These are phyloP conservation scores for Apiospora saccharicola DNA, from an alignment of 2,329 filamentous ascomycete genomes.

Conservation along the genomic window DNA sequence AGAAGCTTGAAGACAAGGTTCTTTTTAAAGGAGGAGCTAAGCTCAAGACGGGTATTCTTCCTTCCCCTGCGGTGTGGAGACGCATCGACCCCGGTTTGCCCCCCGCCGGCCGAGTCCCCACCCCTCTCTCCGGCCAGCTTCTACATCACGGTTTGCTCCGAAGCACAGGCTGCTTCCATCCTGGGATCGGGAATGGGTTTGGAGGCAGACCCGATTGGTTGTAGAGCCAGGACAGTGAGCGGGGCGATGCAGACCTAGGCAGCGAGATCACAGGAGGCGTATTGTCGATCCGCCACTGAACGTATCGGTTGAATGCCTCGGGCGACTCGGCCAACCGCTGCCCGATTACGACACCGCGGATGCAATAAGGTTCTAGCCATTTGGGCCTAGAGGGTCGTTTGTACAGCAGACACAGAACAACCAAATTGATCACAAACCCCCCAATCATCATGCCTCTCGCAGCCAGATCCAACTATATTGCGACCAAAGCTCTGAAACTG, in stretches of 20 bases:
- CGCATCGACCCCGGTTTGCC: background rate
- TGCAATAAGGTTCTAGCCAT: background rate
- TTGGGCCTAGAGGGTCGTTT: background rate
- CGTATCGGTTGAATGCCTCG: background rate
- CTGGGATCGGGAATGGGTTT: too few relatives aligned
- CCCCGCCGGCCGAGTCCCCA: background rate
- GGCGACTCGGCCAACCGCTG: background rate
- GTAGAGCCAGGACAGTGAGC: background rate
- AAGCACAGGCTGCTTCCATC: background rate
- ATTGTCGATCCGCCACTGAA: background rate
- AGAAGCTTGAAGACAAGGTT: constrained; percentile 16
- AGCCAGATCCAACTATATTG: too few relatives aligned
- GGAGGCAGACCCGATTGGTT: background rate
- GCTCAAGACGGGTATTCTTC: background rate
- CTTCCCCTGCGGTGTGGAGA: background rate
- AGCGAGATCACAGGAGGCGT: background rate
- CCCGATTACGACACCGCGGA: background rate
- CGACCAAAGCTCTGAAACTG: too few relatives aligned
- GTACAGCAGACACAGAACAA: too few relatives aligned
- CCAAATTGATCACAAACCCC: too few relatives aligned
- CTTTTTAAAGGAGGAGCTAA: background rate
- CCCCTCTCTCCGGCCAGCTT: background rate
- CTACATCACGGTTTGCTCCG: background rate
- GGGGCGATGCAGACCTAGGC: background rate
- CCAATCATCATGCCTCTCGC: too few relatives aligned